Conservation (phyloP, 495 filamentous ascomycete genomes). For the Opeltia flavorubescens region DNA sequence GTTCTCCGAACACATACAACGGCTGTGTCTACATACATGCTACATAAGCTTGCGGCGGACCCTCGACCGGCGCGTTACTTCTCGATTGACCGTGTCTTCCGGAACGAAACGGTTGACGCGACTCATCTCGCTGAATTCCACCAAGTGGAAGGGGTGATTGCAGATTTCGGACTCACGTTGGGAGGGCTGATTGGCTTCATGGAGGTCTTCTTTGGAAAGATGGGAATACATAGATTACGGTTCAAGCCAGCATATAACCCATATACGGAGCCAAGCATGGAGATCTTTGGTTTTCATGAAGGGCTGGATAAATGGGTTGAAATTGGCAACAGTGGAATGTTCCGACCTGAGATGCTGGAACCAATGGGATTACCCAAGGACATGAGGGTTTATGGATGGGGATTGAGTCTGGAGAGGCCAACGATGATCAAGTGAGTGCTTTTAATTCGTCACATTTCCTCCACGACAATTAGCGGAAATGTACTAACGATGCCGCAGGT, state of each 20-base stretch:
- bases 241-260: slow-evolving; percentile 99
- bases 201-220: slow-evolving; percentile 88
- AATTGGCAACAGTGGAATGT: slow-evolving; percentile 97
- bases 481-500: slow-evolving; percentile 24
- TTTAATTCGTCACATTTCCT: not conserved
- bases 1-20: slow-evolving; percentile 96
- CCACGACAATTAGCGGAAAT: not conserved
- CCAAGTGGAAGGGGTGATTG: slow-evolving; percentile 96
- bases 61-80: slow-evolving; percentile 83
- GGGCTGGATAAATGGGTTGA: slow-evolving; percentile 86
- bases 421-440: slow-evolving; percentile 83
- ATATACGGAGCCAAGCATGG: slow-evolving; percentile 96
- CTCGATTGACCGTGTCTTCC: slow-evolving; percentile 94
- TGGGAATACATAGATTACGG: slow-evolving; percentile 75
- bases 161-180: slow-evolving; percentile 79
- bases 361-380: slow-evolving; percentile 79
- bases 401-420: slow-evolving; percentile 77
- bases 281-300: slow-evolving; percentile 86
- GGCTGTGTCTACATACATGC: slow-evolving; percentile 71
- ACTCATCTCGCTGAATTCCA: slow-evolving; percentile 98
- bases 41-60: slow-evolving; percentile 74
- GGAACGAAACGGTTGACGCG: slow-evolving; percentile 89
- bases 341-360: slow-evolving; percentile 91
- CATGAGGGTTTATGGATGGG: slow-evolving; percentile 83
- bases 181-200: slow-evolving; percentile 95